These are phyloP conservation scores for Boletus huronensis DNA, from an alignment of 768 basidiomycete genomes.

Conservation along the genomic window DNA sequence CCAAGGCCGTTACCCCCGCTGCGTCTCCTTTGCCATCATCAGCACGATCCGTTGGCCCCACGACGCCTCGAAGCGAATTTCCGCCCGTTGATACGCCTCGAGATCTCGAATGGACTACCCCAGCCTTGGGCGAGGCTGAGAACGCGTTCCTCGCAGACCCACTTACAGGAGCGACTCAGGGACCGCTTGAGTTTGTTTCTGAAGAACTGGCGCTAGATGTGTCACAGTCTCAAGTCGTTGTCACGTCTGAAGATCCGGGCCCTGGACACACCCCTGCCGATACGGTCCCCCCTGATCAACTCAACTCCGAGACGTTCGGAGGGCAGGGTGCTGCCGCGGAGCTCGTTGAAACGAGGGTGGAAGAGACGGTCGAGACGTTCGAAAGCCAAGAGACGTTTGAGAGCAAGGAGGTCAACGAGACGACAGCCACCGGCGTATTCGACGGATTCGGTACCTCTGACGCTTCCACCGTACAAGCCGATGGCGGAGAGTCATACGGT, in stretches of 20 bases:
- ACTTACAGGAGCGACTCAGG: not conserved
- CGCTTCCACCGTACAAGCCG: not conserved
- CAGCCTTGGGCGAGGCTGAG: conserved; percentile 15
- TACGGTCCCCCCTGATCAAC: conserved; percentile 22
- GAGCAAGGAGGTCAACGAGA: not conserved
- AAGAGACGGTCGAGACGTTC: conserved; percentile 9
- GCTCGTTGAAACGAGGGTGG: not conserved
- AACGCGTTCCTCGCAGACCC: not conserved
- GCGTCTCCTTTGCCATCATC: conserved; percentile 26
- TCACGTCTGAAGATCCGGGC: not conserved
- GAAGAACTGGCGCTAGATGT: conserved; percentile 15
- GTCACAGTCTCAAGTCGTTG: not conserved
- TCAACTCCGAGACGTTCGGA: conserved; percentile 3
- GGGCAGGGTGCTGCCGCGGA: not conserved
- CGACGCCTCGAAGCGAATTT: conserved; percentile 18
- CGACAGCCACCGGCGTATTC: not conserved
- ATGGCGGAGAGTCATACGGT: not conserved
- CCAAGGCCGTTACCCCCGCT: conserved; percentile 27
- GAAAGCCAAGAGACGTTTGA: conserved; percentile 7
- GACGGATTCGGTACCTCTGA: not conserved
- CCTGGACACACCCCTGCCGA: conserved; percentile 29
- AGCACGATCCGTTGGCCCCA: conserved; percentile 22
- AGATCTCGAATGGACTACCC: conserved; percentile 7
- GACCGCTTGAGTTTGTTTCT: not conserved
- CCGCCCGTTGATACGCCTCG: conserved; percentile 1